These are phyloP conservation scores for Cladophialophora exuberans DNA, from an alignment of 2,329 filamentous ascomycete species.

Conservation along the genomic window DNA sequence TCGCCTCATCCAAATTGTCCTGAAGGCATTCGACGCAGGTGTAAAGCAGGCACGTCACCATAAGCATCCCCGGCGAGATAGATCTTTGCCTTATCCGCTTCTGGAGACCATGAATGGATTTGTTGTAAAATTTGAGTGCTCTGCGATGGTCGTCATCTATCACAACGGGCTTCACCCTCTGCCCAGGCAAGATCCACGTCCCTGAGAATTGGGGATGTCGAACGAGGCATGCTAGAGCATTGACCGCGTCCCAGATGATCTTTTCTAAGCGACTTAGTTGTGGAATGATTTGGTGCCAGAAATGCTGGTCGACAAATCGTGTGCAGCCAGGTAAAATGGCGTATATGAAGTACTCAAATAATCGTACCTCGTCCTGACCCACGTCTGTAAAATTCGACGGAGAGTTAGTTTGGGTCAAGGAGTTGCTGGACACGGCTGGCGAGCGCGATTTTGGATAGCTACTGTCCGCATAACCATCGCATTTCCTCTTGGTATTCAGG, in stretches of 20 bases:
- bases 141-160: constrained; percentile 12
- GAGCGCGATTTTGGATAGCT: background rate
- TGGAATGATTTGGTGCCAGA: constrained; percentile 19
- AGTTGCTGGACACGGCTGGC: background rate
- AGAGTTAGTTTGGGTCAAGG: background rate
- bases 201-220: constrained; percentile 13
- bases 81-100: constrained; percentile 1
- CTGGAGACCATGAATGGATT: constrained; percentile 15
- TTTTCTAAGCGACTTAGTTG: constrained; percentile 14
- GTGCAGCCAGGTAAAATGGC: constrained; percentile 18
- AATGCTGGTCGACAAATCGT: constrained; percentile 13
- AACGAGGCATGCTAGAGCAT: constrained; percentile 16
- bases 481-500: constrained; percentile 28
- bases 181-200: background rate
- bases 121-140: constrained; percentile 18
- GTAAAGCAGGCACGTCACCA: constrained; percentile 24
- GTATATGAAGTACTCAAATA: constrained; percentile 22
- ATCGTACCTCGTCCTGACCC: constrained; percentile 9
- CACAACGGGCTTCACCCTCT: background rate
- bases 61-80: background rate
- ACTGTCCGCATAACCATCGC: constrained; percentile 20
- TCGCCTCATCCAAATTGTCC: constrained; percentile 11
- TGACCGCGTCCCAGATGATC: constrained; percentile 21
- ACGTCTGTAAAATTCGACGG: constrained; percentile 4
- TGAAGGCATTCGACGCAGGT: constrained; percentile 23